Base-by-base conservation (phyloP, 371 early-diverging fungal species). In the Coelomomyces lativittatus region DNA sequence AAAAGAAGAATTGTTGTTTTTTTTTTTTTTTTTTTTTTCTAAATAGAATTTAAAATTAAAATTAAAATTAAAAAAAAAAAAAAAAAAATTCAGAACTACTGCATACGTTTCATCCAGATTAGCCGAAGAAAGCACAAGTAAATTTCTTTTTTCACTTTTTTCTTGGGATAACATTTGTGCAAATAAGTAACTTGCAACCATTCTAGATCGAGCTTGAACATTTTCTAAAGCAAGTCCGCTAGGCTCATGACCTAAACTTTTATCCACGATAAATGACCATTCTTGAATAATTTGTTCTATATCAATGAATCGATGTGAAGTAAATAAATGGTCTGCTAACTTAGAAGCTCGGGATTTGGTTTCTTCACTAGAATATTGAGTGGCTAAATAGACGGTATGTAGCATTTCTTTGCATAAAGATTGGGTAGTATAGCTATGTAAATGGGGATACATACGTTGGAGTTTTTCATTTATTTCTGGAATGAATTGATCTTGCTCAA, bases 351-450 rank as follows among this genome's bases (percentile, higher is more conserved):
- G 71, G 12, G 60, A 34, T 4, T 86, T 77, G 0, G 97, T 95
- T 41, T 89, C 91, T 7, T 47, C 47, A 28, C 85, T 80, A 5
- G 95, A 95, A 60, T 97, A 86, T 21, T 56, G 61, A 6, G 95
- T 86, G 0, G 89, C 89, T 91, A 97, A 89, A 47, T 89, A 97
- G 57, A 88, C 81, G 0, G 96, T 92, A 56, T 90, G 87, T 58
- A 97, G 85, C 38, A 96, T 68, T 9, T 72, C 79, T 77, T 62
- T 60, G 21, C 87, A 83, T 48, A 96, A 74, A 50, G 91, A 90
- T 44, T 72, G 67, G 19, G 92, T 77, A 52, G 80, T 76, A n/a
- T n/a, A n/a, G n/a, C n/a, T n/a, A n/a, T n/a, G n/a, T n/a, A n/a
- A n/a, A 0, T 51, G 62, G 0, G 96, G 96, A 21, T 82, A 50